A percentile compares a stretch with the other conserved stretches of the same genome.
Conservation (phyloP, 345 rosid species). For the Arabis alpina region DNA sequence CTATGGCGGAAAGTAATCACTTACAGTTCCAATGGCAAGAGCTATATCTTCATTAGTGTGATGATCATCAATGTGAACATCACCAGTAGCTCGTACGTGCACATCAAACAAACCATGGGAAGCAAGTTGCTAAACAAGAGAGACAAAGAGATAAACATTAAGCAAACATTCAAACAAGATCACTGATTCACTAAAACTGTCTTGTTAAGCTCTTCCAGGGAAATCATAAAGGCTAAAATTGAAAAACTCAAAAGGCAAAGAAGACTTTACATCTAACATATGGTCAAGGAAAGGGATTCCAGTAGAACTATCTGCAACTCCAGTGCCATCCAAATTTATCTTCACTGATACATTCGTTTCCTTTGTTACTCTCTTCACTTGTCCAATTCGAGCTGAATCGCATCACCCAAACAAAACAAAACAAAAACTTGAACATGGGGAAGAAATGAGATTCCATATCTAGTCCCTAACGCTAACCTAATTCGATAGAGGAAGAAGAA, state of each 20-base stretch:
- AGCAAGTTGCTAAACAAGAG: conserved; percentile 77
- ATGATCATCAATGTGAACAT: conserved; percentile 90
- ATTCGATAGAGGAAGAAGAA: conserved; percentile 6
- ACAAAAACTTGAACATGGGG: not conserved
- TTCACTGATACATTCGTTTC: conserved; percentile 84
- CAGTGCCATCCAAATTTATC: conserved; percentile 84
- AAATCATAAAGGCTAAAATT: not conserved
- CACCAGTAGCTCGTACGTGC: conserved; percentile 87
- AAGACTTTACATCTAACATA: conserved; percentile 69
- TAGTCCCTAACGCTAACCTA: conserved; percentile 12
- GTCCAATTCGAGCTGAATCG: conserved; percentile 60
- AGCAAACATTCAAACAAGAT: conserved; percentile 3
- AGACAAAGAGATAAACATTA: conserved; percentile 4
- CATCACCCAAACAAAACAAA: conserved; percentile 1
- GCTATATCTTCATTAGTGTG: conserved; percentile 93
- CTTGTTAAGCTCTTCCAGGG: not conserved
- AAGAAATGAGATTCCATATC: conserved; percentile 5
- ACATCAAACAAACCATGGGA: conserved; percentile 93
- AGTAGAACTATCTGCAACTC: conserved; percentile 73
- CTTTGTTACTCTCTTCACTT: conserved; percentile 79
- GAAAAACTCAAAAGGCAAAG: not conserved
- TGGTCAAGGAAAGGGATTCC: conserved; percentile 91
- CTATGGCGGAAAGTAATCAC: not conserved
- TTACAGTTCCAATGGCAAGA: conserved; percentile 90
- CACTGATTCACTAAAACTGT: not conserved